Conservation (phyloP, 768 basidiomycete species). For the Boletus barrowsii region DNA sequence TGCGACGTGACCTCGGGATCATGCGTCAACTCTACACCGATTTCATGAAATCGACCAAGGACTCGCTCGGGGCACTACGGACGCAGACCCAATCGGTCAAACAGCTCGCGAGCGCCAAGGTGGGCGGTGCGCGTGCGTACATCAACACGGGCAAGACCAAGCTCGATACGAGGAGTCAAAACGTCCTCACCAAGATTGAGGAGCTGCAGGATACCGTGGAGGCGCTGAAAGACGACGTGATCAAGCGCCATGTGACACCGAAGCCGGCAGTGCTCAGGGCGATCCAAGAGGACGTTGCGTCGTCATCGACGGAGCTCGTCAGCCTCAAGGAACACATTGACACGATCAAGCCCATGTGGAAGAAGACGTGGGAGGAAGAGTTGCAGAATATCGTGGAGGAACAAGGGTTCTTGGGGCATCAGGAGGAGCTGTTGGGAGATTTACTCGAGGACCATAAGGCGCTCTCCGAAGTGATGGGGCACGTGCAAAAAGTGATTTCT, state of each 20-base stretch:
- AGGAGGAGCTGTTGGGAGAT: conserved; percentile 87
- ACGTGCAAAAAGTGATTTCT: conserved; percentile 86
- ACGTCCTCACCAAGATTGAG: conserved; percentile 88
- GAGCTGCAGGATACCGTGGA: conserved; percentile 91
- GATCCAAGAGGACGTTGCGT: conserved; percentile 69
- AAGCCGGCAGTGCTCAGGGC: conserved; percentile 67
- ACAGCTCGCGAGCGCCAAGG: conserved; percentile 75
- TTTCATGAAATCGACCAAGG: conserved; percentile 90
- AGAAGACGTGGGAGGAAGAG: conserved; percentile 98
- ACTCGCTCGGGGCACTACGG: conserved; percentile 72
- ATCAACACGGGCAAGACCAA: conserved; percentile 91
- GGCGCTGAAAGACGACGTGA: conserved; percentile 84
- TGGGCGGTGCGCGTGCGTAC: conserved; percentile 83
- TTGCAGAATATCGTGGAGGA: conserved; percentile 96
- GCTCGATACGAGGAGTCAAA: conserved; percentile 86
- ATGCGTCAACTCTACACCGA: conserved; percentile 95
- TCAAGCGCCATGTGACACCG: conserved; percentile 83
- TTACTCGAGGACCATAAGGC: conserved; percentile 91
- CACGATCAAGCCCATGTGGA: conserved; percentile 94
- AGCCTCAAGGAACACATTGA: conserved; percentile 81
- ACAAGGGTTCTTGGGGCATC: conserved; percentile 89
- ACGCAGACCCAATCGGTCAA: conserved; percentile 85
- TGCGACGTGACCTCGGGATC: conserved; percentile 88
- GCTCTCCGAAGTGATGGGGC: conserved; percentile 80
- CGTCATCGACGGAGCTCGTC: conserved; percentile 65